Evolutionary conservation across 225 moss, liverwort and hornwort genomes (phyloP), one percentile per base, ranked within the genome.

Genomic region (Sphagnum contortum): DNA sequence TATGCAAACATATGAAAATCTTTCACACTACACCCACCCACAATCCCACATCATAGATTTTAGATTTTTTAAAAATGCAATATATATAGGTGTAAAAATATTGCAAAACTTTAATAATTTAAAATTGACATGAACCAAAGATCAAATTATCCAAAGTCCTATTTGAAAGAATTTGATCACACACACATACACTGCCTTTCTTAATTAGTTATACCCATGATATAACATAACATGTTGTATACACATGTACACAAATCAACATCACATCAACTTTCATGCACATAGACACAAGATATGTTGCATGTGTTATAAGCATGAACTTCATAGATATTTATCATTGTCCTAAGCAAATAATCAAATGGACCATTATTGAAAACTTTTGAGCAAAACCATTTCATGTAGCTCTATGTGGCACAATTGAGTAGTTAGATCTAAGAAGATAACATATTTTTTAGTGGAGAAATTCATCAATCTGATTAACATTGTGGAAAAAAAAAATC

Each of bases 121-220:
- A 3, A 29, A 29, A 29, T 29, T 29, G 29, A 29, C 29, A 29
- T 29, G 29, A 29, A 0, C 1, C 29, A 29, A 29, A 57, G 47
- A 3, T 12, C 59, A 0, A 56, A 14, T 7, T 6, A 11, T 3
- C 57, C 1, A 29, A 29, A 0, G 29, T 29, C 29, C 89, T 93
- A 48, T 92, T 93, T 49, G 93, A 91, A 48, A 98, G 68, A 50
- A 98, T 91, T 75, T 98, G 83, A 50, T 98, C 96, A 12, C 96
- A 29, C 29, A 1, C 1, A 85, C 53, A 93, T 82, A 47, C 83
- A 75, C 63, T 90, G 90, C 59, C 96, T 80, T 71, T 98, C 93
- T 61, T 98, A 90, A 10, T 93, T 90, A 61, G 87, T 85, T 12
- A 98, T 78, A 63, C 96, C 92, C 90, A 92, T 90, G 4, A 98